Base-by-base conservation (phyloP, 2,329 filamentous ascomycete species). In the Calonectria montana region DNA sequence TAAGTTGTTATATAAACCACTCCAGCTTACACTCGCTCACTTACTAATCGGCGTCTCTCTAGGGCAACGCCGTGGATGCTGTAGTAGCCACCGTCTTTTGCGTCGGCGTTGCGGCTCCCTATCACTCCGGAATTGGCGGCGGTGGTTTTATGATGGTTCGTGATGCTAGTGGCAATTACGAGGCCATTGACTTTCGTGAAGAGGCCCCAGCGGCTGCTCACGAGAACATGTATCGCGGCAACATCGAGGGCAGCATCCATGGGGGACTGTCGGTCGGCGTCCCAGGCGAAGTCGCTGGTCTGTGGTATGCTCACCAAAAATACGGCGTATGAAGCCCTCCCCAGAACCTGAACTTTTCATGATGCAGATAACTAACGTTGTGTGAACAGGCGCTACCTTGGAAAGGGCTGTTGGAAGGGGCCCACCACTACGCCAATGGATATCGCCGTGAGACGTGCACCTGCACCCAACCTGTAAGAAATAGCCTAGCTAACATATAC, bases 91-190 rank as follows among this genome's bases (percentile, higher is more conserved):
- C 93, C 0, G 91, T 91, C 9, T 89, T 96, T 63, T 96, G 94
- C 74, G 89, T 95, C 43, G 94, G 94, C 7, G 92, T 94, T 8
- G 88, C 94, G 53, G 92, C 89, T 68, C 94, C 94, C 91, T 94
- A 94, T 77, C 94, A 96, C 81, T 90, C 90, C 47, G 96, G 96
- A 18, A 93, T 98, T 71, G 96, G 94, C 23, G 96, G 96, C 8
- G 96, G 96, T 47, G 96, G 96, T 2, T 98, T 98, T 84, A 94
- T 95, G 88, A 87, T 98, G 6, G 90, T 98, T 6, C 91, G 94
- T 59, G 88, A 91, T 39, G 85, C 90, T 18, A 87, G 94, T 70
- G 95, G 95, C n/a, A 86, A 87, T 21, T 97, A 96, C 80, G 95
- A 97, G 80, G 92, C 92, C 70, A 91, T 98, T 76, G 96, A 98